These are phyloP conservation scores for Acanthamoeba lenticulata DNA, from an alignment of 208 protist genomes.

Conservation along the genomic window DNA sequence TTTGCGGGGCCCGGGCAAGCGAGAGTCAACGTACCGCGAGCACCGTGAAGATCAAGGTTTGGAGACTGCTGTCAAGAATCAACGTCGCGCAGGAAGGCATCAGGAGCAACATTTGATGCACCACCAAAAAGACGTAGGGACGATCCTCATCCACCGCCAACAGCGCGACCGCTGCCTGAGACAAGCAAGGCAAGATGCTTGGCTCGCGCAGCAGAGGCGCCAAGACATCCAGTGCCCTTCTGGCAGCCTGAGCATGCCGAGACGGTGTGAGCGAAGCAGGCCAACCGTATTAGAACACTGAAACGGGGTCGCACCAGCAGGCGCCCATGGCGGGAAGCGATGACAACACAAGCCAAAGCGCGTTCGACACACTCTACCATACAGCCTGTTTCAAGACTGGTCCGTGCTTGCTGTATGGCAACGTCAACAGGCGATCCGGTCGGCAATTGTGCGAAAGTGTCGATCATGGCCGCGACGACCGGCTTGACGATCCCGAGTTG, in stretches of 20 bases:
- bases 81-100: too few relatives aligned
- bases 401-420: not conserved
- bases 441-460: not conserved
- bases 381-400: not conserved
- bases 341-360: not conserved
- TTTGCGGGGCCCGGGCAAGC: not conserved
- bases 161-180: not conserved
- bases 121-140: not conserved
- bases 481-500: not conserved
- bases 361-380: not conserved
- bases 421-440: not conserved
- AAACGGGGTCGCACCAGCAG: not conserved
- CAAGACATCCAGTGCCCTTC: not conserved
- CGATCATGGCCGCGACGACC: not conserved
- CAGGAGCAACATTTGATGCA: not conserved
- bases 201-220: not conserved
- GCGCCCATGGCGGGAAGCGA: not conserved
- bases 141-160: not conserved
- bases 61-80: too few relatives aligned
- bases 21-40: not conserved
- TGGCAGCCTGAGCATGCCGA: not conserved
- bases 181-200: not conserved
- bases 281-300: not conserved
- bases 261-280: not conserved
- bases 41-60: not conserved